Evolutionary conservation across 2,329 filamentous ascomycete species (phyloP).

Genomic region (Basipetospora chlamydospora): DNA sequence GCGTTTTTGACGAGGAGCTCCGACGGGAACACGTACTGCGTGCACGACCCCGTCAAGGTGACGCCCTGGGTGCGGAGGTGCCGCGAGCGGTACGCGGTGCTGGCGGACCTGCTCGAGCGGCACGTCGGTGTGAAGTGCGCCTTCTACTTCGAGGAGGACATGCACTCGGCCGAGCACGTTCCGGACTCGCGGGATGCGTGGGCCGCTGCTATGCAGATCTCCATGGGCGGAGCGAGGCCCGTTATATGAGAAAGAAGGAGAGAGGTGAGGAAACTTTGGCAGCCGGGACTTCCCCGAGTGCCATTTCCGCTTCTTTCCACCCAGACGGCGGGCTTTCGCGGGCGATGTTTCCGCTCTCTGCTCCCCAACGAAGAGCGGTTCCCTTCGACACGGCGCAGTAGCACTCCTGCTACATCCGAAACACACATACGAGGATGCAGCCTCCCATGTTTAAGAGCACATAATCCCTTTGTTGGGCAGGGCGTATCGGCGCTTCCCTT

Average conservation of each 20-base stretch:
- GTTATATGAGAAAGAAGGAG: conserved; percentile 13
- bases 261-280: too few species aligned
- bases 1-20: conserved; percentile 22
- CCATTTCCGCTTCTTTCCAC: too few species aligned
- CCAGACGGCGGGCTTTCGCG: too few species aligned
- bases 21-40: conserved; percentile 24
- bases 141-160: conserved; percentile 29
- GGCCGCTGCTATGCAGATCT: conserved; percentile 14
- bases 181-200: conserved; percentile 3
- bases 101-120: conserved; percentile 21
- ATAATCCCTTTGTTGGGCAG: too few species aligned
- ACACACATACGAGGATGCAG: too few species aligned
- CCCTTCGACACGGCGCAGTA: too few species aligned
- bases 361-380: too few species aligned
- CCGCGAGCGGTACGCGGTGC: conserved; percentile 23
- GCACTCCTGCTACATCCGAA: too few species aligned
- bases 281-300: too few species aligned
- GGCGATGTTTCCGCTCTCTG: too few species aligned
- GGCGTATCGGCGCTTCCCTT: too few species aligned
- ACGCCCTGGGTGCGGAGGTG: conserved; percentile 29
- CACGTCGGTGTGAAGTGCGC: conserved; percentile 22
- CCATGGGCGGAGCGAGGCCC: conserved; percentile 15
- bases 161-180: conserved; percentile 23
- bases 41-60: conserved; percentile 27
- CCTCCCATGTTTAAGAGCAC: too few species aligned